phyloP scores from a whole-genome alignment of 2,329 filamentous ascomycete genomes.

The Hypoxylon sp. region DNA sequence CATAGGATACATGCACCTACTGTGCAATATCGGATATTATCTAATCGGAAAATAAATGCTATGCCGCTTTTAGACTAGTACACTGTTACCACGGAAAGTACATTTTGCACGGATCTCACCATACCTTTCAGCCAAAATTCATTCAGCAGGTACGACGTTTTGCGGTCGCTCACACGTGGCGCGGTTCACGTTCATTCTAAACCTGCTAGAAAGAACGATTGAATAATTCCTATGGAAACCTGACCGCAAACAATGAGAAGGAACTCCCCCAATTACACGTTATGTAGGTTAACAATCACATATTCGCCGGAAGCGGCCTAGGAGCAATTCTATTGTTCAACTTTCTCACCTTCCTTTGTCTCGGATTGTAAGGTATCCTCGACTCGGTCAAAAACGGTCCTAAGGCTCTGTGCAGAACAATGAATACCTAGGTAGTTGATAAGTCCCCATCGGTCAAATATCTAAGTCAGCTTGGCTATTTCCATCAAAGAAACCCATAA shows the following conservation, averaged over 20 bases:
- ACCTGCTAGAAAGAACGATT: slow-evolving; percentile 2
- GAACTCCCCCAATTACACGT: neutral
- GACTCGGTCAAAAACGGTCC: slow-evolving; percentile 14
- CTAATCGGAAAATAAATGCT: neutral
- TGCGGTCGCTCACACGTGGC: slow-evolving; percentile 29
- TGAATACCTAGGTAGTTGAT: slow-evolving; percentile 8
- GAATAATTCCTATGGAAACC: slow-evolving; percentile 4
- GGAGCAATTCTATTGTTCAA: slow-evolving; percentile 11
- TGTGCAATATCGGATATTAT: neutral
- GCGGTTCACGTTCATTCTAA: slow-evolving; percentile 18
- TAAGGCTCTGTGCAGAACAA: slow-evolving; percentile 14
- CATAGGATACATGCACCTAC: neutral
- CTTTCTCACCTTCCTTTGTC: slow-evolving; percentile 14
- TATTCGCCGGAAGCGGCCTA: slow-evolving; percentile 30
- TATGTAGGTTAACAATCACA: slow-evolving; percentile 3
- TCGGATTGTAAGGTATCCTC: slow-evolving; percentile 5
- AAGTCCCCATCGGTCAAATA: neutral
- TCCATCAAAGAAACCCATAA: slow-evolving; percentile 28
- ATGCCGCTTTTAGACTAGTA: slow-evolving; percentile 23
- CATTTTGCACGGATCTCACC: slow-evolving; percentile 24
- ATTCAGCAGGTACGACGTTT: slow-evolving; percentile 31
- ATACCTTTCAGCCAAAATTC: slow-evolving; percentile 17
- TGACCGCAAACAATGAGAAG: slow-evolving; percentile 15
- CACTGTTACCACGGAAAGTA: slow-evolving; percentile 5
- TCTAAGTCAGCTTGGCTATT: slow-evolving; percentile 19